Evolutionary conservation across 495 filamentous ascomycete species (phyloP).

Genomic region (Oidiodendron maius): DNA sequence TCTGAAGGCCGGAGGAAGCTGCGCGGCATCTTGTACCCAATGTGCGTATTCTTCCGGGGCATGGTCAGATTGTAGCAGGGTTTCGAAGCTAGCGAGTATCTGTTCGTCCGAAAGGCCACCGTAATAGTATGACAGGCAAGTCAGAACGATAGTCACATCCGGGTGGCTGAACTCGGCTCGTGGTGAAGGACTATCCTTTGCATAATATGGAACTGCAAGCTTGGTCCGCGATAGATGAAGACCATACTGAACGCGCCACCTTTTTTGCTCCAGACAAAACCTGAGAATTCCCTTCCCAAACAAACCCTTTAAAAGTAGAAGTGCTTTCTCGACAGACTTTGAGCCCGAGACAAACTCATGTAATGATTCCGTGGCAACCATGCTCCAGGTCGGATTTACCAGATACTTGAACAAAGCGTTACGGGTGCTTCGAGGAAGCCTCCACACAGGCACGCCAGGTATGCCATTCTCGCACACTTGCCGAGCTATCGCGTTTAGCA

Average conservation of each 20-base stretch:
- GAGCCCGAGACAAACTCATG: constrained; percentile 18
- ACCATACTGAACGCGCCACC: constrained; percentile 66
- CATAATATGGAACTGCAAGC: constrained; percentile 66
- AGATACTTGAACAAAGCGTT: constrained; percentile 40
- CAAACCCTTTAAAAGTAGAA: constrained; percentile 57
- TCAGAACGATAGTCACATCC: constrained; percentile 63
- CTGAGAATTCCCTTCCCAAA: constrained; percentile 49
- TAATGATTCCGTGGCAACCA: constrained; percentile 29
- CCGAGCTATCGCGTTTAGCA: constrained; percentile 3
- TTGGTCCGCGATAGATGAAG: constrained; percentile 42
- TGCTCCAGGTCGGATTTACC: constrained; percentile 22
- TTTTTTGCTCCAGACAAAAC: constrained; percentile 50
- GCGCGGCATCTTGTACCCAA: constrained; percentile 40
- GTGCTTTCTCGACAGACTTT: constrained; percentile 25
- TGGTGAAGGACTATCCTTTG: constrained; percentile 58
- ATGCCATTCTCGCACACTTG: constrained; percentile 34
- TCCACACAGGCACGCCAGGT: constrained; percentile 32
- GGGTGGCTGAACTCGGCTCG: constrained; percentile 71
- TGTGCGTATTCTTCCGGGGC: constrained; percentile 45
- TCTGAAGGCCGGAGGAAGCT: constrained; percentile 32
- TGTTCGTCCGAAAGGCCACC: constrained; percentile 50
- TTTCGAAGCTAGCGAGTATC: constrained; percentile 39
- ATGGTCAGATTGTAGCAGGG: constrained; percentile 50
- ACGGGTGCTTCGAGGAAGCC: constrained; percentile 30
- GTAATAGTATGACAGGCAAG: constrained; percentile 65